A percentile compares a stretch with the other conserved stretches of the same genome.
phyloP scores from a whole-genome alignment of 176 grass and related monocot species.

The Oryza meridionalis region DNA sequence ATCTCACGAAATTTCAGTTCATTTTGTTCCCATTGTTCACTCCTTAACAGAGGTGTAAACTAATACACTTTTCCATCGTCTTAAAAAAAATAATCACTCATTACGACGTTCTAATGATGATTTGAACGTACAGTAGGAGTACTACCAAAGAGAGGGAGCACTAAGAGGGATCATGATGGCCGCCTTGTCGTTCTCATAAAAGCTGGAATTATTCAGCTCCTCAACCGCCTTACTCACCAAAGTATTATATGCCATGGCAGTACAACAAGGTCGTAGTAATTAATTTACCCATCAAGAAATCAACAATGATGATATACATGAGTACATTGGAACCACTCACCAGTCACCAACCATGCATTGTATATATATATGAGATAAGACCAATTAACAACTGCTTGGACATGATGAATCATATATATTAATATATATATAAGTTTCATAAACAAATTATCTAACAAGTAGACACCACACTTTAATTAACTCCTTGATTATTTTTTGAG shows the following conservation, averaged over 20 bases:
- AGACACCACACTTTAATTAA: constrained; percentile 19
- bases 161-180: constrained; percentile 30
- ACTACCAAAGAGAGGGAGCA: constrained; percentile 35
- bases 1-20: neutral
- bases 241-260: neutral
- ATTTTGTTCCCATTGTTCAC: neutral
- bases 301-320: constrained; percentile 27
- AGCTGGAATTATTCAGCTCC: constrained; percentile 27
- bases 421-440: constrained; percentile 9
- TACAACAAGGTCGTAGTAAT: neutral
- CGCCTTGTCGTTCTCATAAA: constrained; percentile 20
- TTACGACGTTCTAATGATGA: constrained; percentile 32
- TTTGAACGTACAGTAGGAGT: constrained; percentile 2
- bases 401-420: constrained; percentile 9
- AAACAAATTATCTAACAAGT: constrained; percentile 33
- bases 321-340: neutral
- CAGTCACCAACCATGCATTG: neutral
- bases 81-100: constrained; percentile 10
- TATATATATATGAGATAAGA: neutral
- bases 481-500: constrained; percentile 24
- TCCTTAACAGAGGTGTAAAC: neutral
- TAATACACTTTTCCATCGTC: neutral
- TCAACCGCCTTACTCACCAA: constrained; percentile 26
- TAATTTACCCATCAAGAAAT: constrained; percentile 22
- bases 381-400: constrained; percentile 18